Percentiles rank a stretch among this genome's conserved stretches.
Conservation (phyloP, 2,329 filamentous ascomycete genomes). For the Talaromyces amestolkiae region DNA sequence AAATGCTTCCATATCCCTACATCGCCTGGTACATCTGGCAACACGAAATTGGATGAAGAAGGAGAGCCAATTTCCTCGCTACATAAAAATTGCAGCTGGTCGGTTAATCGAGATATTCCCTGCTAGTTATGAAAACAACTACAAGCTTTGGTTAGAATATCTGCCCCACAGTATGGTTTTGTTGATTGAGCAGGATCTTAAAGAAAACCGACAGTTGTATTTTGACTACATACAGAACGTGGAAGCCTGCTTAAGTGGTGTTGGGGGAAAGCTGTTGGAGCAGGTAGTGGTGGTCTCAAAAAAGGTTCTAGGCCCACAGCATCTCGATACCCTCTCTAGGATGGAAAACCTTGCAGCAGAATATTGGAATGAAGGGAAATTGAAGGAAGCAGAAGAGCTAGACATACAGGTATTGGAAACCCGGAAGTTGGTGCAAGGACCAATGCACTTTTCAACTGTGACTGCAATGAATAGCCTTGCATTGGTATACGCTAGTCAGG, state of each 20-base stretch:
- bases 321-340: neutral
- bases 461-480: neutral
- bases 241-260: neutral
- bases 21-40: slow-evolving; percentile 37
- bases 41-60: slow-evolving; percentile 33
- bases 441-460: neutral
- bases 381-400: slow-evolving; percentile 7
- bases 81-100: slow-evolving; percentile 21
- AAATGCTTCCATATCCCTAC: slow-evolving; percentile 21
- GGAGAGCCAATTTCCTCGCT: slow-evolving; percentile 21
- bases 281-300: neutral
- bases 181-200: neutral
- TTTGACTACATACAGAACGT: neutral
- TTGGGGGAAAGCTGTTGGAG: neutral
- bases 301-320: neutral
- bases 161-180: slow-evolving; percentile 29
- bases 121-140: slow-evolving; percentile 15
- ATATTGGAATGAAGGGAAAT: neutral
- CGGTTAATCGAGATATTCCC: slow-evolving; percentile 23
- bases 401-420: neutral
- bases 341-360: neutral
- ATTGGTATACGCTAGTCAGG: neutral
- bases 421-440: neutral
- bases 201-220: neutral
- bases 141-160: slow-evolving; percentile 29